Base-by-base conservation (phyloP, 345 rosid genomes). In the Schrenkiella parvula region DNA sequence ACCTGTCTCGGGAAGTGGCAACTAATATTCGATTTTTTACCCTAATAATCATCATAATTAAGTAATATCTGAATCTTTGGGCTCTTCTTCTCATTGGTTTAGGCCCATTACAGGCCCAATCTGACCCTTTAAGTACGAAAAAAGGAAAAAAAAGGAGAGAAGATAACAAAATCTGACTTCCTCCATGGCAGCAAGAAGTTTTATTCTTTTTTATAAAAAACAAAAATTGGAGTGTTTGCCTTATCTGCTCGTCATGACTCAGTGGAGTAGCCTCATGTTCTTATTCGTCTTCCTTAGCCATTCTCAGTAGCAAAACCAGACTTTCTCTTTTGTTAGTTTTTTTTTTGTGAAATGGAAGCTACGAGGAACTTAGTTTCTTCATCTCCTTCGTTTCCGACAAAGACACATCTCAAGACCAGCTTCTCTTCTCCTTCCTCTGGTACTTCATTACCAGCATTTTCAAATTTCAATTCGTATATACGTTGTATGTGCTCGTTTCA, bases 341-440 rank as follows among this genome's bases (percentile, higher is more conserved):
- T 71, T 38, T 38, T 72, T 7, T 6, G 48, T 31, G 60, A 37
- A 64, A 92, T 92, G 98, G 98, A 86, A 73, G 86, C 88, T 66
- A 83, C 84, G 39, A 80, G 84, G 77, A 83, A 74, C 69, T 78
- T 92, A 62, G 80, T 92, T 61, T 80, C 87, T 78, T 80, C 95
- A 29, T 72, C 95, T 76, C 85, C 91, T 26, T 72, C 90, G 34
- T 84, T 84, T 80, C 81, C 81, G 21, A 12, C 85, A 4, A 82
- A 81, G 83, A 81, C 81, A 63, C 86, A 75, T 53, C 56, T 78
- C 65, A 92, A 81, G 66, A 82, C n/a, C 66, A 56, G 74, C 47
- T 73, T 43, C 71, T 71, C 81, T 62, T 73, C 84, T 14, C 61
- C 83, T 59, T 71, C 88, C 48, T 80, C 87, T 31, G 95, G 98